Conservation (phyloP, 495 filamentous ascomycete genomes). For the Aspergillus haitiensis region DNA sequence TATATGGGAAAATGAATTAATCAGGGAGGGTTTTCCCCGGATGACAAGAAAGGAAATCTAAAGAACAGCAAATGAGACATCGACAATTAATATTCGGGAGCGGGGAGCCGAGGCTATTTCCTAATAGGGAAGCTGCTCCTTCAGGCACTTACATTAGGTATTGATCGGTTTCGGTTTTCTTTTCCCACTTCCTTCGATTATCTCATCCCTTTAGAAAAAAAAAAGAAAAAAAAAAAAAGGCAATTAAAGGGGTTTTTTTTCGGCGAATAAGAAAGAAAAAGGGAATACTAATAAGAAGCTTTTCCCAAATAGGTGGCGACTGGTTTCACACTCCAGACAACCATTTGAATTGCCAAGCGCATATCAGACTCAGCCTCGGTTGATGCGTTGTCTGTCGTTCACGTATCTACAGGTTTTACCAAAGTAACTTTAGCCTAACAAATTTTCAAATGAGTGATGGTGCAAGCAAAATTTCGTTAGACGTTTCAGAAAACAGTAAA, state of each 20-base stretch:
- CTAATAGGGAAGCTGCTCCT: slow-evolving; percentile 3
- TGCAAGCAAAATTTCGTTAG: too few species aligned
- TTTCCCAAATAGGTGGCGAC: too few species aligned
- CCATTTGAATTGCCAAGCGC: background rate
- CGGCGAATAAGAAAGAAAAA: background rate
- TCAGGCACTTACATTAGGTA: too few species aligned
- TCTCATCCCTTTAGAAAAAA: too few species aligned
- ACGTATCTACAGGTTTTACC: background rate
- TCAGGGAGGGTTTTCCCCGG: background rate
- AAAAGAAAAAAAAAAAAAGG: too few species aligned
- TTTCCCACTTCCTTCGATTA: too few species aligned
- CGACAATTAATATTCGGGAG: slow-evolving; percentile 10
- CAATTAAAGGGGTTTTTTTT: too few species aligned
- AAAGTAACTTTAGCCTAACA: background rate
- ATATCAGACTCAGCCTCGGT: slow-evolving; percentile 6
- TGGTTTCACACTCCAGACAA: background rate
- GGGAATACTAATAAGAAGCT: too few species aligned
- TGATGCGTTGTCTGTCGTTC: background rate
- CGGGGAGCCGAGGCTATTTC: slow-evolving; percentile 24
- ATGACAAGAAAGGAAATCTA: background rate
- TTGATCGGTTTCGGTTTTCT: too few species aligned
- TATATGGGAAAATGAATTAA: background rate
- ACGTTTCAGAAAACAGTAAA: too few species aligned
- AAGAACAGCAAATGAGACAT: slow-evolving; percentile 11
- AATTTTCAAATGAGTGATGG: too few species aligned